Percentiles rank a stretch among this genome's conserved stretches.
Evolutionary conservation across 2,329 filamentous ascomycete genomes (phyloP).

Genomic region (Cladosporium sp.): DNA sequence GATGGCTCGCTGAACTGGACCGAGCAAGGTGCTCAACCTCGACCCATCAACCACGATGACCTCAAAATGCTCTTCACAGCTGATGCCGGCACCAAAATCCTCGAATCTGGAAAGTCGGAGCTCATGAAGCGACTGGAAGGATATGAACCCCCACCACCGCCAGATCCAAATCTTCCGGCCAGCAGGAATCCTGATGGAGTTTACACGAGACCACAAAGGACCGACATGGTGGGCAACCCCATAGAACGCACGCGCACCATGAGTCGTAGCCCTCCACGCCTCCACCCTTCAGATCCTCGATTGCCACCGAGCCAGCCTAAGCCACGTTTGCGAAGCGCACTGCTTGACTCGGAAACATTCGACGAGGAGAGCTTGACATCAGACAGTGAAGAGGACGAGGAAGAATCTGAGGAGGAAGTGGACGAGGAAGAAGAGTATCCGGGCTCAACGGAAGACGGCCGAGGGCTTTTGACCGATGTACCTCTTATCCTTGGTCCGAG

Average conservation of each 20-base stretch:
- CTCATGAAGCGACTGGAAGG: slow-evolving; percentile 54
- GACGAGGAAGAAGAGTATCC: slow-evolving; percentile 76
- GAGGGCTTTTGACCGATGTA: slow-evolving; percentile 87
- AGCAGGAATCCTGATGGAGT: slow-evolving; percentile 26
- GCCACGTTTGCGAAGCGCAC: slow-evolving; percentile 11
- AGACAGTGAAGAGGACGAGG: slow-evolving; percentile 51
- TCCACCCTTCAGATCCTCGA: slow-evolving; percentile 23
- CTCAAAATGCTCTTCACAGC: slow-evolving; percentile 54
- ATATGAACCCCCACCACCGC: slow-evolving; percentile 39
- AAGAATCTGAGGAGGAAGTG: slow-evolving; percentile 67
- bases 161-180: slow-evolving; percentile 25
- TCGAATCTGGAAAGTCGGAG: slow-evolving; percentile 54
- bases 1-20: slow-evolving; percentile 31
- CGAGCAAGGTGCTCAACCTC: slow-evolving; percentile 14
- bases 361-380: slow-evolving; percentile 19
- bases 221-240: slow-evolving; percentile 19
- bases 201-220: slow-evolving; percentile 18
- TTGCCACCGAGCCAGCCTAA: slow-evolving; percentile 13
- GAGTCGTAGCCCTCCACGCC: slow-evolving; percentile 25
- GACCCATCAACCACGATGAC: slow-evolving; percentile 40
- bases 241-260: slow-evolving; percentile 29
- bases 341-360: slow-evolving; percentile 16
- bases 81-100: slow-evolving; percentile 50
- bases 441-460: slow-evolving; percentile 64
- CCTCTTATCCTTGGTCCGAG: slow-evolving; percentile 91